Percentiles rank a stretch among this genome's conserved stretches.
Conservation (phyloP, 176 grass and related monocot genomes). For the Oryza longistaminata region DNA sequence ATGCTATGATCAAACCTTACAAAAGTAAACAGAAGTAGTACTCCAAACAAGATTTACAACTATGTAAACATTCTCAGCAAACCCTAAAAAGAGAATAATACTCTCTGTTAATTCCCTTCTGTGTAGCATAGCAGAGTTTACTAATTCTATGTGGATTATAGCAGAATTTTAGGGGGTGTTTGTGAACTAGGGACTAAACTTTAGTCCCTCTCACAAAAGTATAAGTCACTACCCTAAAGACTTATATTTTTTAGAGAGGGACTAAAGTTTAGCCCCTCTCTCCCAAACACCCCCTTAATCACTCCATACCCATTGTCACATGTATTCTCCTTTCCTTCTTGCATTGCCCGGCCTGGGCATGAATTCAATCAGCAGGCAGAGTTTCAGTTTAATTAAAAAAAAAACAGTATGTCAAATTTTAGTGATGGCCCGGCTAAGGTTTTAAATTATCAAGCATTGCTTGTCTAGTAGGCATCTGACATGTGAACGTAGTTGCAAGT, state of each 20-base stretch:
- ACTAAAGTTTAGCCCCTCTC: too few species aligned
- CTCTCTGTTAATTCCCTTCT: not conserved
- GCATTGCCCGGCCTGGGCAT: not conserved
- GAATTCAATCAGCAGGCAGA: not conserved
- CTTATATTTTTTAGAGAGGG: too few species aligned
- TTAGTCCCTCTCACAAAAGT: too few species aligned
- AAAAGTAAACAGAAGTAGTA: not conserved
- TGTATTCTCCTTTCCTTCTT: not conserved
- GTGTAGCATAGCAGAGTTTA: not conserved
- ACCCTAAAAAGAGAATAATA: not conserved
- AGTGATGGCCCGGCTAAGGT: not conserved
- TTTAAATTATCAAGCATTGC: not conserved
- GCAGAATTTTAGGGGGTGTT: too few species aligned
- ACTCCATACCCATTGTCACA: not conserved
- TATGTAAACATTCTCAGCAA: not conserved
- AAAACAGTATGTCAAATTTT: not conserved
- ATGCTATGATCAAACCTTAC: not conserved
- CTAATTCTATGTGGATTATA: not conserved
- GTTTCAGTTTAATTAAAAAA: not conserved
- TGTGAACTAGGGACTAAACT: too few species aligned
- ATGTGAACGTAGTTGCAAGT: constrained; percentile 19
- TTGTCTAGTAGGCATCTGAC: not conserved
- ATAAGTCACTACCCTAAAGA: too few species aligned
- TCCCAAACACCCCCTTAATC: too few species aligned
- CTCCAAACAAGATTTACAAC: not conserved